phyloP scores from a whole-genome alignment of 306 rosid genomes.

The Sicyos edulis region DNA sequence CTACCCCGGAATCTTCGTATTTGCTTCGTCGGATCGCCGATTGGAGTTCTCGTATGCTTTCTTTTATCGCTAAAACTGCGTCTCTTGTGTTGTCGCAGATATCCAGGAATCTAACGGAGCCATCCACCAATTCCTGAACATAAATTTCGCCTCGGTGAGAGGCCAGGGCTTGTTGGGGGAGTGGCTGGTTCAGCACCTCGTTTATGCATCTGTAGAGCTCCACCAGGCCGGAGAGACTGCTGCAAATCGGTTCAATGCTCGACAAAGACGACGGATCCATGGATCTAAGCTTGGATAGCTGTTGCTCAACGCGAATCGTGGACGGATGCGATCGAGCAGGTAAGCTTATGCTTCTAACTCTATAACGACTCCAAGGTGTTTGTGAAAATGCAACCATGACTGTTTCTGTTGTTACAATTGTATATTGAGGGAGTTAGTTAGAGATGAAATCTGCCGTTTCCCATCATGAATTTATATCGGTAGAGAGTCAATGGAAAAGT shows the following conservation, averaged over 20 bases:
- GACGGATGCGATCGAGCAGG: constrained; percentile 74
- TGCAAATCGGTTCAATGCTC: constrained; percentile 31
- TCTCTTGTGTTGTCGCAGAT: constrained; percentile 47
- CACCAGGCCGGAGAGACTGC: constrained; percentile 38
- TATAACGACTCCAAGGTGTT: constrained; percentile 32
- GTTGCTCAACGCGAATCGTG: constrained; percentile 44
- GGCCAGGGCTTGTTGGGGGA: constrained; percentile 51
- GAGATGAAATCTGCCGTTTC: background rate
- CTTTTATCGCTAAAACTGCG: constrained; percentile 33
- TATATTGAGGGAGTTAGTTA: background rate
- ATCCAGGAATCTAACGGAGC: constrained; percentile 49
- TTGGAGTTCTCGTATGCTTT: constrained; percentile 41
- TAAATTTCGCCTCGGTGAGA: constrained; percentile 42
- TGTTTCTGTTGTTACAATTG: constrained; percentile 26
- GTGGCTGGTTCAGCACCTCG: constrained; percentile 46
- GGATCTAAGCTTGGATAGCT: constrained; percentile 47
- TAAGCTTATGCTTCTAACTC: constrained; percentile 53
- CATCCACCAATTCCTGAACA: constrained; percentile 53
- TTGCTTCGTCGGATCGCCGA: constrained; percentile 54
- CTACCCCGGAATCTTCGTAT: constrained; percentile 37
- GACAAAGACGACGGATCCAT: constrained; percentile 38
- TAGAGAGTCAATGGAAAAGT: background rate
- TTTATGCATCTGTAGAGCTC: constrained; percentile 40
- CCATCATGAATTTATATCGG: background rate
- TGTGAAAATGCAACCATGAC: constrained; percentile 37